phyloP scores from a whole-genome alignment of 257 asterid species.

The Lavandula angustifolia region DNA sequence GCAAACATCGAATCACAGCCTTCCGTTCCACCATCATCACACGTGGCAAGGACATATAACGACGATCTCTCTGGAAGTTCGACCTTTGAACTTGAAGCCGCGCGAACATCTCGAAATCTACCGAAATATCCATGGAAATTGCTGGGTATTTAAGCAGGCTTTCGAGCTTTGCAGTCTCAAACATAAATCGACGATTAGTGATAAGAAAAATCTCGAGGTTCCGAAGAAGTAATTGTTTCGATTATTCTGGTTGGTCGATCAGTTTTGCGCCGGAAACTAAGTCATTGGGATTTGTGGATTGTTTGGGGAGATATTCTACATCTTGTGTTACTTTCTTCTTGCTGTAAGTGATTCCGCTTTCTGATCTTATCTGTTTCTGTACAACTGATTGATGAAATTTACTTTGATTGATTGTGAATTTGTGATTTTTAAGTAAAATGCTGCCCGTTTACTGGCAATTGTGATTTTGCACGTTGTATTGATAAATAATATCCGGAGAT shows the following conservation, averaged over 20 bases:
- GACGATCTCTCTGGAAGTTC: too few species aligned
- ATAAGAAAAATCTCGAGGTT: conserved; percentile 5
- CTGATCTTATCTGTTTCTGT: not conserved
- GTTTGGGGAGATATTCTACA: too few species aligned
- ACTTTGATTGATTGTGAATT: too few species aligned
- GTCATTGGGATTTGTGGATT: conserved; percentile 54
- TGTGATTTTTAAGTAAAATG: too few species aligned
- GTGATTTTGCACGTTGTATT: not conserved
- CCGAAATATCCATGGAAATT: conserved; percentile 31
- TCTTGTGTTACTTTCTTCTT: not conserved
- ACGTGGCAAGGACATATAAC: too few species aligned
- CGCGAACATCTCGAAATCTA: conserved; percentile 64
- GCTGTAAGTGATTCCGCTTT: conserved; percentile 39
- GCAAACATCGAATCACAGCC: conserved; percentile 21
- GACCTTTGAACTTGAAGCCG: conserved; percentile 29
- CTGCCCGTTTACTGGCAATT: not conserved
- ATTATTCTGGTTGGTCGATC: conserved; percentile 52
- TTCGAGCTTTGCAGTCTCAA: not conserved
- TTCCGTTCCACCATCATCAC: too few species aligned
- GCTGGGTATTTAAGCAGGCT: too few species aligned
- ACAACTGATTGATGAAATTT: not conserved
- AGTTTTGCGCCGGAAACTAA: conserved; percentile 37
- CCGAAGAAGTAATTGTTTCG: too few species aligned
- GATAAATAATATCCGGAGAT: not conserved
- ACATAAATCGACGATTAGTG: conserved; percentile 1